Conservation (phyloP, 1,284 basidiomycete species). For the Sanghuangporus baumii region DNA sequence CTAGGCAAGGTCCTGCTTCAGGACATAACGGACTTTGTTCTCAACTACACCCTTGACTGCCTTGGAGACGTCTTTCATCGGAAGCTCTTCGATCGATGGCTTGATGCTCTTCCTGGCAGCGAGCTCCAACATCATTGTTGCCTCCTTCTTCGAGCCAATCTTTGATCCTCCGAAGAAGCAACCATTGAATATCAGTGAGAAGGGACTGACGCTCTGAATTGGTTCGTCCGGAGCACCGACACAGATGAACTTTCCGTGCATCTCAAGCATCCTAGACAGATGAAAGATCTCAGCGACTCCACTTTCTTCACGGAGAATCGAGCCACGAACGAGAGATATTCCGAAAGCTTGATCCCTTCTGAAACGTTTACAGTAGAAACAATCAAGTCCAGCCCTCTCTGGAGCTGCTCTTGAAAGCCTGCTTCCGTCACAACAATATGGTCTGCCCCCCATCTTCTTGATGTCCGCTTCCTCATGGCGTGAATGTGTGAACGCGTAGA, state of each 20-base stretch:
- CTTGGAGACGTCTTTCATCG: constrained; percentile 52
- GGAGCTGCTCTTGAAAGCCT: constrained; percentile 31
- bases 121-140: constrained; percentile 8
- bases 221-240: constrained; percentile 13
- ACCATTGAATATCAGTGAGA: constrained; percentile 3
- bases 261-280: constrained; percentile 10
- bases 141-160: constrained; percentile 17
- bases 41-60: constrained; percentile 48
- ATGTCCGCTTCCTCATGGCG: constrained; percentile 42
- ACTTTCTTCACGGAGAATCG: not conserved
- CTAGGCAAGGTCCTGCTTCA: constrained; percentile 32
- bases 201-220: not conserved
- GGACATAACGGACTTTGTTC: constrained; percentile 44
- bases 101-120: constrained; percentile 37
- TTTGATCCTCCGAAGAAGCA: constrained; percentile 13
- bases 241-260: constrained; percentile 14
- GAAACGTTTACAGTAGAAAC: constrained; percentile 35
- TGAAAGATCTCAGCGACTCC: not conserved
- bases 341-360: constrained; percentile 22
- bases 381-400: constrained; percentile 36
- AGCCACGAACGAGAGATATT: constrained; percentile 30
- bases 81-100: constrained; percentile 41
- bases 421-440: constrained; percentile 31
- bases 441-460: constrained; percentile 41
- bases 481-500: constrained; percentile 45